Evolutionary conservation across 2,329 filamentous ascomycete genomes (phyloP), one percentile per base, ranked within the genome.

Genomic region (Thelonectria discophora): DNA sequence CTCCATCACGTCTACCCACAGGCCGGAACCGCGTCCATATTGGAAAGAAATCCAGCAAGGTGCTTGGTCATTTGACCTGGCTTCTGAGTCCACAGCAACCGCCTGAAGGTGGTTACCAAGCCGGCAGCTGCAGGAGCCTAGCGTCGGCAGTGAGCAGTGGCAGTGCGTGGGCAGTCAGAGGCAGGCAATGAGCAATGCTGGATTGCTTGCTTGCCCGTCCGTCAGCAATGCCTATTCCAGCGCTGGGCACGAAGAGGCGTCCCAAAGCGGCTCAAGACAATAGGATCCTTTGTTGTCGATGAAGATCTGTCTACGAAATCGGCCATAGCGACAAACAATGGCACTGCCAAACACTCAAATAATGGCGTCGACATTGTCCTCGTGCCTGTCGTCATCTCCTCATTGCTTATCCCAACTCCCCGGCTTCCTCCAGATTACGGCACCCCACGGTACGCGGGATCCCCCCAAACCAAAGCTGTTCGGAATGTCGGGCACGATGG

Each of bases 61-160:
- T n/a, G 18, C 53, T 45, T n/a, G 34, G 39, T 34, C 52, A 49
- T 17, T 20, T 48, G 21, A 39, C 15, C 30, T 39, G n/a, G 40
- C 32, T 32, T 37, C 34, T n/a, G n/a, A n/a, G n/a, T n/a, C n/a
- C 57, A 58, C 57, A 51, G 43, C 48, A 56, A 56, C 60, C 60
- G 56, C 40, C 55, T 53, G 60, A 55, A 48, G 37, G 40, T 47
- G 20, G 30, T 46, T 20, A 34, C 34, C 12, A 46, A 49, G 10
- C 37, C 37, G 34, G 45, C 49, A 45, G 42, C 40, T 40, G 11
- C 20, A 18, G 37, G 20, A 17, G 50, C 30, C 42, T 42, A 15
- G 8, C 27, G 48, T 42, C 56, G 42, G 42, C 49, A 53, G 40
- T 45, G 27, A 13, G 37, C 8, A 30, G 8, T 24, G 27, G 27